Base-by-base conservation (phyloP, 2,329 filamentous ascomycete species). In the Nectriaceae sp. region DNA sequence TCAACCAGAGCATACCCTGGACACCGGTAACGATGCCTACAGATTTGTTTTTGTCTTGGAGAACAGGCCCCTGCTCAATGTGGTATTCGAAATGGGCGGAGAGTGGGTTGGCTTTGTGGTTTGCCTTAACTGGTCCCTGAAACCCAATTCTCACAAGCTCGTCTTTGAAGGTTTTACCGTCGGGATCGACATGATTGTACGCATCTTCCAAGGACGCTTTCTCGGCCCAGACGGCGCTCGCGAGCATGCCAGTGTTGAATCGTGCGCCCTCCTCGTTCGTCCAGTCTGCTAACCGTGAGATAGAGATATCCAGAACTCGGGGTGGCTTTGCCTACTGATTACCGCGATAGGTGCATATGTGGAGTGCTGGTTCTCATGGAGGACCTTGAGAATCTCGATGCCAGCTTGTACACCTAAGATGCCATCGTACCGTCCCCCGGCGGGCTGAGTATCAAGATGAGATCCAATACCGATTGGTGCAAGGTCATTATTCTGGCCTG, bases 11-110 rank as follows among this genome's bases (percentile, higher is more conserved):
- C 10, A 8, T 31, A 8, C 10, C 26, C 15, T 31, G 26, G 15
- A 31, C 26, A 8, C 26, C 26, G 10, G 8, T 15, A 15, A 31
- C 26, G 10, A 31, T 15, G 26, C 26, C 26, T 10, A 31, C 15
- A 31, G 10, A 31, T 31, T 31, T 8, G 15, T 31, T 31, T 8
- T 8, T 10, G 26, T 8, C 26, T 31, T 31, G 10, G 15, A 31
- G 26, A 31, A 31, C 15, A 31, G 26, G 26, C 8, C 26, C 26
- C 15, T 31, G 89, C 65, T 92, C 88, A 47, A 91, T 90, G 62
- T 90, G 88, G 5, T 90, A 73, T 67, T 91, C 88, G 59, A 91
- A 90, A 67, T 90, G 87, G 1, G 86, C 87, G 2, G 81, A 85
- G 70, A 89, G 82, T 0, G 85, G 85, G 21, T 36, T 29, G 10